Conservation (phyloP, 2,329 filamentous ascomycete species). For the Hypomyces perniciosus region DNA sequence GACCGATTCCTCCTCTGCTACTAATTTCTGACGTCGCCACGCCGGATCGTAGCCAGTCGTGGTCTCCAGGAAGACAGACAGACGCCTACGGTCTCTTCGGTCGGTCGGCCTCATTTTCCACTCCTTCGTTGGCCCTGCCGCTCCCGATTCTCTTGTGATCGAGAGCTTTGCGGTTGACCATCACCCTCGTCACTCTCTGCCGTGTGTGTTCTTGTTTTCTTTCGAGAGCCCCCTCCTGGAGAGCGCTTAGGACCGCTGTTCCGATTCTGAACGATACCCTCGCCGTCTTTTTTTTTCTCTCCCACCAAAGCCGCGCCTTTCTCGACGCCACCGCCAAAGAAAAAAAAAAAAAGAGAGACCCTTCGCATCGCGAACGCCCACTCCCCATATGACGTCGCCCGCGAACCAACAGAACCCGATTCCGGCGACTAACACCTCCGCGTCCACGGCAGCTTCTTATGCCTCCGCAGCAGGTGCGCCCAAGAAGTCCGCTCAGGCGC, state of each 20-base stretch:
- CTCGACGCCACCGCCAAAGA: conserved; percentile 15
- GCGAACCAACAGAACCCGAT: conserved; percentile 47
- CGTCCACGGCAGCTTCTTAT: conserved; percentile 57
- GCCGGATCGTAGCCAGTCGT: conserved; percentile 28
- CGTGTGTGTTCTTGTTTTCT: conserved; percentile 13
- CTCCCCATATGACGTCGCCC: conserved; percentile 55
- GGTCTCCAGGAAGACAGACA: background rate
- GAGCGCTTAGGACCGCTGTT: conserved; percentile 1
- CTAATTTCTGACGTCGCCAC: conserved; percentile 21
- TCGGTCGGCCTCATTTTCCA: conserved; percentile 17
- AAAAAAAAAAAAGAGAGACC: conserved; percentile 3
- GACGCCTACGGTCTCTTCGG: conserved; percentile 19
- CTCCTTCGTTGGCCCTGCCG: conserved; percentile 15
- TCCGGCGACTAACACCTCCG: conserved; percentile 53
- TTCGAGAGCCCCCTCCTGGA: conserved; percentile 11
- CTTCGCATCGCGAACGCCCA: conserved; percentile 23
- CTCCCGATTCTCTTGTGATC: conserved; percentile 15
- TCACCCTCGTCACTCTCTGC: conserved; percentile 18
- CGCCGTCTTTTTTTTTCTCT: conserved; percentile 13
- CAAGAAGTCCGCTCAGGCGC: conserved; percentile 57
- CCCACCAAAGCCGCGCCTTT: conserved; percentile 18
- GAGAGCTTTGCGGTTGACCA: conserved; percentile 9
- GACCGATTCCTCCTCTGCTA: conserved; percentile 23
- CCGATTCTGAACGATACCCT: conserved; percentile 5
- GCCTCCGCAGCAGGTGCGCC: conserved; percentile 59